phyloP scores from a whole-genome alignment of 305 asterid genomes.

The Rubia peregrina region DNA sequence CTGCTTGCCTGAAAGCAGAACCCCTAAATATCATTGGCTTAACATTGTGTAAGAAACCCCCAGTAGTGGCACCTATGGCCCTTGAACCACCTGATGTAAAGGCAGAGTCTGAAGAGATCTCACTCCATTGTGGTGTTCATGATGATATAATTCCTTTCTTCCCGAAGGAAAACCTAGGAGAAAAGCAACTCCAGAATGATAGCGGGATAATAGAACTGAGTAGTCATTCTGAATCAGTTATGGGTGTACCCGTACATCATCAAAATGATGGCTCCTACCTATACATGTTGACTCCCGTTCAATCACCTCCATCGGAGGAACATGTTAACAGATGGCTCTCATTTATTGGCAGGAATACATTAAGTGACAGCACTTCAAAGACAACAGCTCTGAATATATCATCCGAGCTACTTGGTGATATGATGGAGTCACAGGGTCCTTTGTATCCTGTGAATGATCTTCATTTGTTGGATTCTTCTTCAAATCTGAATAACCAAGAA shows the following conservation, averaged over 20 bases:
- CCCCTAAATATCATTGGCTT: slow-evolving; percentile 38
- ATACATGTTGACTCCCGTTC: slow-evolving; percentile 71
- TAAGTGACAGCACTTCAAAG: slow-evolving; percentile 22
- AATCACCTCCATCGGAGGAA: slow-evolving; percentile 65
- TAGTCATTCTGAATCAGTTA: slow-evolving; percentile 30
- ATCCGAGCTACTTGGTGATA: slow-evolving; percentile 28
- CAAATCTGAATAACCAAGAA: slow-evolving; percentile 29
- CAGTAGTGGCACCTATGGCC: slow-evolving; percentile 28
- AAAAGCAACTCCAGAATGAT: slow-evolving; percentile 23
- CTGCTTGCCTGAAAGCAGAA: slow-evolving; percentile 27
- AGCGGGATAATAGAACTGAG: slow-evolving; percentile 24
- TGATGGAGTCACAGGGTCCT: slow-evolving; percentile 43
- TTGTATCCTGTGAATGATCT: slow-evolving; percentile 33
- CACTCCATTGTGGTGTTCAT: slow-evolving; percentile 25
- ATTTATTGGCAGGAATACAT: slow-evolving; percentile 25
- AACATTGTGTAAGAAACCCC: slow-evolving; percentile 59
- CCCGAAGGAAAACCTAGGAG: slow-evolving; percentile 32
- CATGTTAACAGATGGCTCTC: slow-evolving; percentile 60
- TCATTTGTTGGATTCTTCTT: slow-evolving; percentile 31
- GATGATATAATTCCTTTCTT: slow-evolving; percentile 55
- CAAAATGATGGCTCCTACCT: slow-evolving; percentile 81
- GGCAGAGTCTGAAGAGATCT: slow-evolving; percentile 20
- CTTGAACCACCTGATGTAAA: slow-evolving; percentile 15
- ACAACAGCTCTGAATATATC: slow-evolving; percentile 28
- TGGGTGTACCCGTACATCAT: slow-evolving; percentile 67